Percentiles rank a stretch among this genome's conserved stretches.
phyloP scores from a whole-genome alignment of 1,139 yeast species.

The Nakaseomyces delphensis region DNA sequence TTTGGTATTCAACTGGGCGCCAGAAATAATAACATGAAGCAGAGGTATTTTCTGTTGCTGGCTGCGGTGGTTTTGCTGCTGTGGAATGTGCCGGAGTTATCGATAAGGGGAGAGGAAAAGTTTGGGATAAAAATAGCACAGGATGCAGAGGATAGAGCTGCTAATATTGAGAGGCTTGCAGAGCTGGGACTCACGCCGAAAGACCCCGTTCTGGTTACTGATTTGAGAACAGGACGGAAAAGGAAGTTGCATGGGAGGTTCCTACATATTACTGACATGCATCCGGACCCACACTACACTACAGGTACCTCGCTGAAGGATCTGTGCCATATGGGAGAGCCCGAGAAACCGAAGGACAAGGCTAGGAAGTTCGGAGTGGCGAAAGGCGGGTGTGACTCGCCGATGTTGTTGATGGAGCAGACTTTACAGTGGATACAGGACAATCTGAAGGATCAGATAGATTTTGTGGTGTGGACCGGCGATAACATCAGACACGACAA shows the following conservation, averaged over 20 bases:
- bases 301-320: conserved; percentile 43
- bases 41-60: background rate
- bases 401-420: conserved; percentile 49
- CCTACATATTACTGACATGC: conserved; percentile 77
- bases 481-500: conserved; percentile 83
- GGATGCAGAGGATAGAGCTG: background rate
- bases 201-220: background rate
- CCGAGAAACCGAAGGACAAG: conserved; percentile 19
- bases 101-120: background rate
- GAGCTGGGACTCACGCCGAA: background rate
- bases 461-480: conserved; percentile 85
- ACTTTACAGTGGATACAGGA: conserved; percentile 60
- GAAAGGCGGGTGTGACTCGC: conserved; percentile 60
- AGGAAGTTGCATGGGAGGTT: conserved; percentile 54
- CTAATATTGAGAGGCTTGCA: background rate
- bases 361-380: conserved; percentile 74
- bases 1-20: too few species aligned
- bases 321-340: conserved; percentile 51
- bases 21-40: background rate
- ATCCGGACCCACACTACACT: conserved; percentile 68
- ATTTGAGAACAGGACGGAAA: background rate
- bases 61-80: background rate
- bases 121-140: background rate
- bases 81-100: background rate
- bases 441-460: conserved; percentile 64